Base-by-base conservation (phyloP, 2,329 filamentous ascomycete species). In the Bimuria novae-zelandiae region DNA sequence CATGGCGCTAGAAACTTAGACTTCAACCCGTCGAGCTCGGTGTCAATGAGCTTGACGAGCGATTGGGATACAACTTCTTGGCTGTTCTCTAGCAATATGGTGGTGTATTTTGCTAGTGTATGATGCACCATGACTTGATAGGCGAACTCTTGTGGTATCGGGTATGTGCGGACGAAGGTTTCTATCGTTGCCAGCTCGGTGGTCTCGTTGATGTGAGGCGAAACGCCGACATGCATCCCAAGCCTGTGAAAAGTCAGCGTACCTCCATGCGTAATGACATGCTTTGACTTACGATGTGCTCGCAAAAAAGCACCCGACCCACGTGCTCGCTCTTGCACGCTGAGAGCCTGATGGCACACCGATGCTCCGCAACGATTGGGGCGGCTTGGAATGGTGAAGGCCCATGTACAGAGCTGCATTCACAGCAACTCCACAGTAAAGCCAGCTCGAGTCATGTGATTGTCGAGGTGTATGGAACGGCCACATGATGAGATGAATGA, bases 381-480 rank as follows among this genome's bases (percentile, higher is more conserved):
- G 23, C 1, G 54, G 56, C 22, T 57, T 63, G 10, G 54, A 37
- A 19, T 54, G 56, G 39, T 66, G 56, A 14, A 66, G 42, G 1
- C 63, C 63, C 59, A 60, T 60, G 37, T 63, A 61, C 36, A 64
- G 37, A 12, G 63, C 60, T 35, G 63, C 56, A 49, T 66, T 64
- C 32, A 61, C 47, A 16, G 62, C 59, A n/a, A 57, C 41, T 12
- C 62, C 62, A 37, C 54, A 63, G 30, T 64, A 66, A 3, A 66
- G 40, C 63, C 62, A 66, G 33, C 55, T 63, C 10, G 61, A 52
- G 43, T 66, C 63, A 27, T 57, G 39, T 12, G 36, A 43, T 40
- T 64, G 61, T 3, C 36, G 33, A 12, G 49, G 42, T 4, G 51
- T 37, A 11, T 56, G 52, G 14, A 63, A 57, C 7, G 63, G 63